Base-by-base conservation (phyloP, 176 grass and related monocot genomes). In the Eremochloa ophiuroides region DNA sequence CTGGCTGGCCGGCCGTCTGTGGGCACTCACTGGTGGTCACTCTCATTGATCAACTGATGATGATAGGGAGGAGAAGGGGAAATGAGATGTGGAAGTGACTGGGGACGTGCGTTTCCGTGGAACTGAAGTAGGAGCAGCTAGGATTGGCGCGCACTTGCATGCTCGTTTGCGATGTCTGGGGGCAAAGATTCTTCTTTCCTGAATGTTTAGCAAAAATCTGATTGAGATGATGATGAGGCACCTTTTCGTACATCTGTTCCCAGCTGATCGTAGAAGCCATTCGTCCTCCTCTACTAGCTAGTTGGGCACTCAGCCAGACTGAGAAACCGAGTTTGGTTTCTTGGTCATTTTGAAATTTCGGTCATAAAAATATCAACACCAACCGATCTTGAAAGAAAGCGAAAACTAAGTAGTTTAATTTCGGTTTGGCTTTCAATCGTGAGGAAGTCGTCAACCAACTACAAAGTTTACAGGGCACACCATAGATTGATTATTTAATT, bases 21-120 rank as follows among this genome's bases (percentile, higher is more conserved):
- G 50, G 73, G 27, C 73, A 75, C 51, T 30, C 47, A 47, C 42
- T 48, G 44, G 26, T 35, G 77, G n/a, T 69, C 46, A 39, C 31
- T n/a, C n/a, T n/a, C n/a, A n/a, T n/a, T 80, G 46, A 80, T 80
- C 22, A 68, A 80, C 47, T 51, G 69, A 75, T 77, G 69, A 75
- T 77, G 75, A 81, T 47, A 59, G 69, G 55, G 2, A 17, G 7
- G 61, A 76, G 38, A 40, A 69, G 18, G 76, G 22, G 69, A 76
- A 10, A 62, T 76, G 51, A 75, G 25, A 68, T 66, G 43, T 48
- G 44, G 48, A 73, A 66, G 59, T 73, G 46, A 75, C 38, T 7
- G 53, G 56, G 14, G 67, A 43, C 11, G 12, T 63, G 42, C 18
- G 15, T 39, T n/a, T n/a, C n/a, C n/a, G n/a, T n/a, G n/a, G 22